Evolutionary conservation across 2,329 filamentous ascomycete species (phyloP).

Genomic region (Paraphoma sp.): DNA sequence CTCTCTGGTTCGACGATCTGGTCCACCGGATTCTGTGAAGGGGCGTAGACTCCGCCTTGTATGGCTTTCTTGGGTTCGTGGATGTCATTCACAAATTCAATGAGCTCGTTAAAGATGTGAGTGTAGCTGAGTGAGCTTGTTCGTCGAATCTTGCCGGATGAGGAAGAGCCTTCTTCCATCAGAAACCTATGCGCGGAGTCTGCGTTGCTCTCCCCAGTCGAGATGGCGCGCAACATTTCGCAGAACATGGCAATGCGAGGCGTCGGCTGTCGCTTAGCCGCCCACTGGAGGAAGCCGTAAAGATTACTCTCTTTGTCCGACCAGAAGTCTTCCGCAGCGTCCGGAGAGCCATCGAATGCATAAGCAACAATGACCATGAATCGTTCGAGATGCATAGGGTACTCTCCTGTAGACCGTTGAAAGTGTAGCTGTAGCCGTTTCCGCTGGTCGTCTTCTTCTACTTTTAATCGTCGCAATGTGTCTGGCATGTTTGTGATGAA

Average conservation of each 20-base stretch:
- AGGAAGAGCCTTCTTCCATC: conserved; percentile 75
- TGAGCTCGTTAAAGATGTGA: conserved; percentile 89
- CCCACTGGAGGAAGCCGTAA: conserved; percentile 95
- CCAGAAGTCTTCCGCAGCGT: conserved; percentile 91
- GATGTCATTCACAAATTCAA: conserved; percentile 81
- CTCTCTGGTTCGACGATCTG: conserved; percentile 87
- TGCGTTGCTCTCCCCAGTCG: conserved; percentile 81
- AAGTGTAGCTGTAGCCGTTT: conserved; percentile 54
- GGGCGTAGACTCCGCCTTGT: conserved; percentile 63
- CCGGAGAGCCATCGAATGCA: conserved; percentile 83
- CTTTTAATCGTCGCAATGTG: conserved; percentile 81
- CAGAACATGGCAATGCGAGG: conserved; percentile 97
- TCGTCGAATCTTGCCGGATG: conserved; percentile 79
- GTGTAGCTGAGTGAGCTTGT: conserved; percentile 88
- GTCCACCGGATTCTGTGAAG: conserved; percentile 44
- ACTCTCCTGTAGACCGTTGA: conserved; percentile 59
- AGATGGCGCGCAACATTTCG: conserved; percentile 90
- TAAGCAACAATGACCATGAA: conserved; percentile 94
- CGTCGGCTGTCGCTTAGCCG: conserved; percentile 92
- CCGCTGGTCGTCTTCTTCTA: conserved; percentile 88
- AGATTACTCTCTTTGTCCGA: conserved; percentile 89
- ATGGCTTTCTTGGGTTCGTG: conserved; percentile 72
- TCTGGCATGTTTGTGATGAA: conserved; percentile 97
- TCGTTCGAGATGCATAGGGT: conserved; percentile 72
- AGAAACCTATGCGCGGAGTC: conserved; percentile 87